phyloP scores from a whole-genome alignment of 1,284 basidiomycete genomes.

The Ceratobasidium sp. region DNA sequence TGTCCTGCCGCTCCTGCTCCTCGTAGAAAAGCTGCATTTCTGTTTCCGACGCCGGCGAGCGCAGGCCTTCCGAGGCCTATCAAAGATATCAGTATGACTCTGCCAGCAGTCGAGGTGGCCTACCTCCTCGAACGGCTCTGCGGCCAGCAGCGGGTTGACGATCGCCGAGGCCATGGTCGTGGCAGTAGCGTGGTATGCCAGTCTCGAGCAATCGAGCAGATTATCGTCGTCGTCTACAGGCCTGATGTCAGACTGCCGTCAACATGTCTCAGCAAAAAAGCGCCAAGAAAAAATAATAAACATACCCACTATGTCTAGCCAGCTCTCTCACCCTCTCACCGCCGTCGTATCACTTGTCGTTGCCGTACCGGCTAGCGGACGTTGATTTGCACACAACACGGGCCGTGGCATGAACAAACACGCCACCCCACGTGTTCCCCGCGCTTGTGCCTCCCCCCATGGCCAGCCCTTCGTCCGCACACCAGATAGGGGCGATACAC shows the following conservation, averaged over 20 bases:
- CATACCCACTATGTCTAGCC: neutral
- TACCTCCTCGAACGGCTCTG: conserved; percentile 42
- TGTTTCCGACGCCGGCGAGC: conserved; percentile 34
- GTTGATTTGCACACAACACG: conserved; percentile 27
- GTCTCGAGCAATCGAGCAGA: too few species aligned
- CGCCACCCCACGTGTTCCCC: conserved; percentile 39
- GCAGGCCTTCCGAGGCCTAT: conserved; percentile 27
- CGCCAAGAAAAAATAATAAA: neutral
- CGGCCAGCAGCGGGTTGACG: too few species aligned
- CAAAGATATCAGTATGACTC: neutral
- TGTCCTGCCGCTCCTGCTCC: conserved; percentile 41
- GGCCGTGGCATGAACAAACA: conserved; percentile 19
- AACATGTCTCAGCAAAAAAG: too few species aligned
- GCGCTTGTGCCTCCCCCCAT: conserved; percentile 43
- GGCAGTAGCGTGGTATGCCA: too few species aligned
- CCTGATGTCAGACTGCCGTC: too few species aligned
- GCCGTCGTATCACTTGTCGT: neutral
- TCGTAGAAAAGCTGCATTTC: conserved; percentile 40
- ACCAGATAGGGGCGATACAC: conserved; percentile 30
- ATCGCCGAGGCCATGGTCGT: too few species aligned
- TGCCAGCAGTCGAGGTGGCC: neutral
- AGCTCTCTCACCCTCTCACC: neutral
- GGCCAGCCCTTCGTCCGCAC: neutral
- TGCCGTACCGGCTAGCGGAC: conserved; percentile 2
- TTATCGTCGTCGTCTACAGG: too few species aligned